Conservation (phyloP, 75 land plant species). For the Picea glauca region DNA sequence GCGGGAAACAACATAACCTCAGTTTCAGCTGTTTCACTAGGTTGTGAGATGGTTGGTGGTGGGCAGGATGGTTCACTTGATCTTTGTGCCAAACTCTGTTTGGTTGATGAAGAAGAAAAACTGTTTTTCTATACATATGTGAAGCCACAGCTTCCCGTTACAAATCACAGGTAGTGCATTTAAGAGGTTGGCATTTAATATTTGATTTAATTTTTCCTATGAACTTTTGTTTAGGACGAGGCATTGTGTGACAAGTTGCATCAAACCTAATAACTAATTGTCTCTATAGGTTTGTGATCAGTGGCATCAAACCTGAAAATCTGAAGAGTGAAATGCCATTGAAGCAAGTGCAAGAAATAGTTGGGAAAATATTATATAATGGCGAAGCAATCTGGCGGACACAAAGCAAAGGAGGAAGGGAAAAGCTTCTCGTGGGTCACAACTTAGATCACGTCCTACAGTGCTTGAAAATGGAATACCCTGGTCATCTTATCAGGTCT, state of each 20-base stretch:
- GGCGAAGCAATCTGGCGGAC: constrained; percentile 35
- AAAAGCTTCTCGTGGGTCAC: constrained; percentile 73
- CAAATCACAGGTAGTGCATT: constrained; percentile 55
- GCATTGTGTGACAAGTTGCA: no score
- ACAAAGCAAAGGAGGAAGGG: constrained; percentile 27
- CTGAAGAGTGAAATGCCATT: constrained; percentile 55
- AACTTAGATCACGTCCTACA: constrained; percentile 62
- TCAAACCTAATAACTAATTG: no score
- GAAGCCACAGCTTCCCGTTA: constrained; percentile 57
- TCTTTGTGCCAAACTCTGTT: constrained; percentile 29
- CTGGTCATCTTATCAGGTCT: constrained; percentile 59
- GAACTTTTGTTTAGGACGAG: no score
- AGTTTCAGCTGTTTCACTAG: constrained; percentile 48
- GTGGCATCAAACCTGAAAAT: constrained; percentile 59
- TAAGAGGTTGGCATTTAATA: no score
- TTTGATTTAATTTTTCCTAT: no score
- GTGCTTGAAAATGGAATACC: constrained; percentile 57
- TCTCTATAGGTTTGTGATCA: constrained; percentile 26
- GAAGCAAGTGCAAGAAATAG: constrained; percentile 41
- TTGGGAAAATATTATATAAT: constrained; percentile 45
- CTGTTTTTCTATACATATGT: constrained; percentile 62
- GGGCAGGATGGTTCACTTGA: constrained; percentile 42
- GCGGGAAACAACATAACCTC: neutral
- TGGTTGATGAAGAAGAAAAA: constrained; percentile 78
- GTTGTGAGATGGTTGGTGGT: constrained; percentile 92